These are phyloP conservation scores for Phascolomyces articulosus DNA, from an alignment of 371 early-diverging fungal genomes.

Conservation along the genomic window DNA sequence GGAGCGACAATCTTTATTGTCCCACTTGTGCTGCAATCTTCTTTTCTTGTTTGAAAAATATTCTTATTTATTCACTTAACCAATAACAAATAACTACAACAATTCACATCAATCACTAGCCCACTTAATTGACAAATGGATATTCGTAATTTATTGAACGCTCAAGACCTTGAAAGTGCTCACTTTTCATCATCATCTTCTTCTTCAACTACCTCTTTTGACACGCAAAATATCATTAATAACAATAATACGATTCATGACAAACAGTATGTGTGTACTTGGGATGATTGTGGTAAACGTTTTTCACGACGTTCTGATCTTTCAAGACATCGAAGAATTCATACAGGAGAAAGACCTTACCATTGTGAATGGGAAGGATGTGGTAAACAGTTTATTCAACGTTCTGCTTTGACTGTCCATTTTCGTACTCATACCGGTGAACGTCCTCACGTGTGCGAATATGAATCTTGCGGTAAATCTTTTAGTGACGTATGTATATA, in stretches of 20 bases:
- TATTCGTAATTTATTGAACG: constrained; percentile 48
- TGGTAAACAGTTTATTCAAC: constrained; percentile 76
- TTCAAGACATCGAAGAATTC: constrained; percentile 73
- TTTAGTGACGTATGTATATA: constrained; percentile 62
- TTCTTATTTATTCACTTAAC: too few relatives aligned
- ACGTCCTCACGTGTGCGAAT: constrained; percentile 73
- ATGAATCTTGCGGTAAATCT: constrained; percentile 56
- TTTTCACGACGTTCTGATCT: constrained; percentile 85
- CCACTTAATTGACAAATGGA: too few relatives aligned
- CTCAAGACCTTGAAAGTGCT: constrained; percentile 18
- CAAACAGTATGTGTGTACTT: constrained; percentile 64
- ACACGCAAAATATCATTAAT: constrained; percentile 11
- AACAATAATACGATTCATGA: constrained; percentile 17
- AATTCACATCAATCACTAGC: too few relatives aligned
- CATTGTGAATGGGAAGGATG: constrained; percentile 64
- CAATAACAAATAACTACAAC: too few relatives aligned
- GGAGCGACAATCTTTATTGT: constrained; percentile 14
- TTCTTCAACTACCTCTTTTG: constrained; percentile 1
- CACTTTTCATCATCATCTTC: neutral
- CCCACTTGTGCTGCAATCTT: constrained; percentile 11
- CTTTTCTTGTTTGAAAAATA: constrained; percentile 16
- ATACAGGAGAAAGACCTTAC: constrained; percentile 74
- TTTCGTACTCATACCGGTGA: constrained; percentile 80
- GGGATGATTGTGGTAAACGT: constrained; percentile 69
- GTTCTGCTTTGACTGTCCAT: constrained; percentile 78